Evolutionary conservation across 257 asterid species (phyloP).

Genomic region (Phtheirospermum japonicum): DNA sequence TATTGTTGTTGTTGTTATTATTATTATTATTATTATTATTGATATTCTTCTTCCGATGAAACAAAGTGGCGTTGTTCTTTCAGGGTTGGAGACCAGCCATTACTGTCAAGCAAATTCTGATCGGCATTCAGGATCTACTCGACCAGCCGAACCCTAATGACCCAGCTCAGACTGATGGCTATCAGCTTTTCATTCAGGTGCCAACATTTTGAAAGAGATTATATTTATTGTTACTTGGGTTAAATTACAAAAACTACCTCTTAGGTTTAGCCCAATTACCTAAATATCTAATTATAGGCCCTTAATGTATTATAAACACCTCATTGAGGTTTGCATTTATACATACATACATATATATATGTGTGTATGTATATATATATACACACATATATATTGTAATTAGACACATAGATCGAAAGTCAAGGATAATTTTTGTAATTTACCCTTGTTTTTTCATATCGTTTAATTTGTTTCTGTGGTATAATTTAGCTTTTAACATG

Average conservation of each 20-base stretch:
- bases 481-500: neutral
- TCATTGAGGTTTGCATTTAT: neutral
- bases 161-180: conserved; percentile 49
- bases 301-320: neutral
- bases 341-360: too few species aligned
- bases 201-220: neutral
- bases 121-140: conserved; percentile 46
- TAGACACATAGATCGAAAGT: too few species aligned
- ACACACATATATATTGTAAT: too few species aligned
- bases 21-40: too few species aligned
- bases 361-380: too few species aligned
- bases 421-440: neutral
- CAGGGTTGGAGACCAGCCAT: conserved; percentile 55
- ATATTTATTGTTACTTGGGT: neutral
- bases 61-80: neutral
- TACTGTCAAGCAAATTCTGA: conserved; percentile 44
- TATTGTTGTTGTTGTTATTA: neutral
- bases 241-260: neutral
- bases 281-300: neutral
- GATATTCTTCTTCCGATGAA: neutral
- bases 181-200: conserved; percentile 42
- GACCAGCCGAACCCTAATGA: conserved; percentile 44
- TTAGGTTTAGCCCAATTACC: neutral
- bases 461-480: too few species aligned
- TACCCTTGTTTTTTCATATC: neutral